Evolutionary conservation across 1,284 basidiomycete species (phyloP), one percentile per base, ranked within the genome.

Genomic region (Pyrrhoderma noxium): DNA sequence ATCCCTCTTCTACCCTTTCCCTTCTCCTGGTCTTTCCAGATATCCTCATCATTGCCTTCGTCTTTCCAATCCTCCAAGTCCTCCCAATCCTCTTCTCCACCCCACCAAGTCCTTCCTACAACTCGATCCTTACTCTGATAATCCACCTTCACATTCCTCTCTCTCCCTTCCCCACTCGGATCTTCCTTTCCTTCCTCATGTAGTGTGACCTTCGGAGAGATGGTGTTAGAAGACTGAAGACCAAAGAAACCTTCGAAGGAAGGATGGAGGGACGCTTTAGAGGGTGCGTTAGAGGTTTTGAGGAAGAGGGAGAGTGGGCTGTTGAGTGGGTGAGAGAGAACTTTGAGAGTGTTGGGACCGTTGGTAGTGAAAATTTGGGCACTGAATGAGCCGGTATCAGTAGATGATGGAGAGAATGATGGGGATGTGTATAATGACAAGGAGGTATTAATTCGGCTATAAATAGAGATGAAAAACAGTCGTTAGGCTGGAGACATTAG

Each of bases 221-320:
- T 9, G 13, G 38, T 23, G 23, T 40, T 45, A 16, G 51, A 52
- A 4, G 51, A 49, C 5, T 41, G 45, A 11, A 54, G 48, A 9
- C 11, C 23, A 37, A 52, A 52, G 31, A 46, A 39, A 9, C 58
- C 58, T 45, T 59, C 58, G 38, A 52, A 59, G 3, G 58, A 44
- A 7, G 58, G 51, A 27, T 56, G 56, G 8, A 59, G 38, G 3
- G 37, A 39, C 3, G 48, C 52, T 14, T 34, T 34, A 16, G 51
- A 44, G 3, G 38, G 18, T 9, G 45, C n/a, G 43, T 57, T 57
- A 11, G 49, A 27, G 8, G 52, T 57, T n/a, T 5, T 37, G 37
- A 43, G 16, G 11, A 18, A 23, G 13, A 45, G 52, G 39, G 38
- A 51, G 45, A 19, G 54, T 27, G 18, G 41, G n/a, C 25, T 27